These are phyloP conservation scores for Comarum palustre DNA, from an alignment of 306 rosid species.

Conservation along the genomic window DNA sequence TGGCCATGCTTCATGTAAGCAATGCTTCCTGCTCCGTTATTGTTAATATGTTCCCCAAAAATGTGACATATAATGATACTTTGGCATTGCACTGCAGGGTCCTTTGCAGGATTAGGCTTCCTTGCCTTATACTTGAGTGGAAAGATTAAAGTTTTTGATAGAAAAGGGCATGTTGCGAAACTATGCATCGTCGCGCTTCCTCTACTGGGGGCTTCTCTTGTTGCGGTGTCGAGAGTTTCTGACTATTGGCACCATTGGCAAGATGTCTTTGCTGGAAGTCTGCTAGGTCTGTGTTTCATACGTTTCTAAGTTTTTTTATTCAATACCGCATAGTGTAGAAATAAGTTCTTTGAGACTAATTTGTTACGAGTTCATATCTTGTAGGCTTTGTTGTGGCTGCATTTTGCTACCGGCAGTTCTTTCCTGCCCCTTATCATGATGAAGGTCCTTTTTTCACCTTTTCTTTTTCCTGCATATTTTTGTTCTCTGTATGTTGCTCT, in stretches of 20 bases:
- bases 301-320: background rate
- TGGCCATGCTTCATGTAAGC: slow-evolving; percentile 88
- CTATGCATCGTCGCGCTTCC: slow-evolving; percentile 75
- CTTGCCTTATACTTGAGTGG: slow-evolving; percentile 75
- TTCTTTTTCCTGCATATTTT: background rate
- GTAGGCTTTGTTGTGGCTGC: slow-evolving; percentile 74
- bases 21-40: slow-evolving; percentile 11
- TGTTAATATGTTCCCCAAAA: background rate
- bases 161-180: slow-evolving; percentile 73
- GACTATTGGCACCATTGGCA: slow-evolving; percentile 99
- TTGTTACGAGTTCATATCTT: slow-evolving; percentile 17
- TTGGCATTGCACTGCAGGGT: slow-evolving; percentile 48
- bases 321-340: background rate
- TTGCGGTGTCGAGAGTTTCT: slow-evolving; percentile 76
- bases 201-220: slow-evolving; percentile 66
- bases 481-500: background rate
- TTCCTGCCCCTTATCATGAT: slow-evolving; percentile 59
- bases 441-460: slow-evolving; percentile 43
- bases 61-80: background rate
- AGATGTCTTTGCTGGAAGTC: slow-evolving; percentile 80
- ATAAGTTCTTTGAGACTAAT: background rate
- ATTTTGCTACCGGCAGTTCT: slow-evolving; percentile 85
- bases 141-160: slow-evolving; percentile 74
- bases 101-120: slow-evolving; percentile 88
- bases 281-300: slow-evolving; percentile 50